Evolutionary conservation across 768 basidiomycete species (phyloP), one percentile per base, ranked within the genome.

Genomic region (Naematelia aurantialba): DNA sequence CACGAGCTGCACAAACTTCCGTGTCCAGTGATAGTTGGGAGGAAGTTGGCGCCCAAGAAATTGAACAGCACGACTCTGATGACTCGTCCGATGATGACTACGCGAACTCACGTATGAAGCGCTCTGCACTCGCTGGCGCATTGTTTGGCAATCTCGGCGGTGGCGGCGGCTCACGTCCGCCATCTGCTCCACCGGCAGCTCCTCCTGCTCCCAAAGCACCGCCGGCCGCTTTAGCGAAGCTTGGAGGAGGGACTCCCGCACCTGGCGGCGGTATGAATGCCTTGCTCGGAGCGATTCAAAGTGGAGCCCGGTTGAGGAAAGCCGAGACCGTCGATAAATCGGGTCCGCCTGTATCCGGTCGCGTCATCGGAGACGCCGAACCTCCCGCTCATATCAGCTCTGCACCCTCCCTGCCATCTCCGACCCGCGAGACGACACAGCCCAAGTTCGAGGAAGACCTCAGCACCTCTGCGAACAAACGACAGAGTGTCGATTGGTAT

Each of bases 401-500:
- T 29, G 80, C 77, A 11, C 80, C 82, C 50, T 52, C 52, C 4
- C 52, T 52, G 5, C 52, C 52, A 17, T 52, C 52, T 3, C 52
- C 52, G 5, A 34, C 29, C 2, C 27, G 52, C 12, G 34, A 30
- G 27, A 66, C 22, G 42, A 48, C 1, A 70, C 71, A 54, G 63
- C 42, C 17, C 30, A 58, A 52, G 56, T 45, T 21, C 26, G 22
- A 49, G 13, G 46, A 49, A 39, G 39, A 75, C 67, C 30, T 56
- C 63, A 34, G 62, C 3, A 17, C 50, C 2, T 26, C 58, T 26
- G 44, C 72, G 34, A 78, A 81, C 30, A 83, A 87, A 67, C 81
- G 85, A 59, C 87, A 91, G 75, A 87, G 86, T 5, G 87, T 94
- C 2, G 92, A 91, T 68, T 98, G 93, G 93, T 91, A 89, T 72